phyloP scores from a whole-genome alignment of 2,329 filamentous ascomycete species.

The Fusarium succisae region DNA sequence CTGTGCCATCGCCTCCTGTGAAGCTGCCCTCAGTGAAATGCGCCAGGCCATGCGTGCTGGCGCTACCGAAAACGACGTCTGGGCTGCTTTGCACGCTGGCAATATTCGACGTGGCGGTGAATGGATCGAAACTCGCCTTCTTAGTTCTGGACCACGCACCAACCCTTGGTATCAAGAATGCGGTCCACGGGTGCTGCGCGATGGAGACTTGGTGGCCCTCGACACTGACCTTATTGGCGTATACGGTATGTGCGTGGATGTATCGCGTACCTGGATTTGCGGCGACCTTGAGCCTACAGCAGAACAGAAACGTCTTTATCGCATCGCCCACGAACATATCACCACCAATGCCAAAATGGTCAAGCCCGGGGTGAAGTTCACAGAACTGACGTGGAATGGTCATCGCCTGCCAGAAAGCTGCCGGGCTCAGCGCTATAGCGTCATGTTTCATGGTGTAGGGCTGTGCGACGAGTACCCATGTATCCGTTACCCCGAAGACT shows the following conservation, averaged over 20 bases:
- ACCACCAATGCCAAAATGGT: not conserved
- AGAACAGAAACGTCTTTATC: not conserved
- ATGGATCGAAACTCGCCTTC: not conserved
- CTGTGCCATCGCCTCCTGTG: not conserved
- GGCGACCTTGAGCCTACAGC: not conserved
- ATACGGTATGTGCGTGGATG: not conserved
- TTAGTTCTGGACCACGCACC: not conserved
- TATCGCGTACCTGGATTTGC: not conserved
- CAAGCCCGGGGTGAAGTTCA: not conserved
- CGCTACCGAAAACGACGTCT: not conserved
- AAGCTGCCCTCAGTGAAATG: not conserved
- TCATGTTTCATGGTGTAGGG: not conserved
- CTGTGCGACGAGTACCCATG: not conserved
- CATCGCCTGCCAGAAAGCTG: not conserved
- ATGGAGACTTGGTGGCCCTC: not conserved
- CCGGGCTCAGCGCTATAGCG: not conserved
- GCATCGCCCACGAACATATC: not conserved
- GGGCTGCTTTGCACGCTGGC: not conserved
- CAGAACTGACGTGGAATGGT: not conserved
- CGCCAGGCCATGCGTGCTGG: not conserved
- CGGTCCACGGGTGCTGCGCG: fast-evolving
- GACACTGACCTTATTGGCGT: not conserved
- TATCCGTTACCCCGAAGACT: not conserved
- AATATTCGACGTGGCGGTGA: not conserved
- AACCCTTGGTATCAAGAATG: not conserved